Evolutionary conservation across 2,329 filamentous ascomycete species (phyloP).

Genomic region (Orbilia ellipsospora): DNA sequence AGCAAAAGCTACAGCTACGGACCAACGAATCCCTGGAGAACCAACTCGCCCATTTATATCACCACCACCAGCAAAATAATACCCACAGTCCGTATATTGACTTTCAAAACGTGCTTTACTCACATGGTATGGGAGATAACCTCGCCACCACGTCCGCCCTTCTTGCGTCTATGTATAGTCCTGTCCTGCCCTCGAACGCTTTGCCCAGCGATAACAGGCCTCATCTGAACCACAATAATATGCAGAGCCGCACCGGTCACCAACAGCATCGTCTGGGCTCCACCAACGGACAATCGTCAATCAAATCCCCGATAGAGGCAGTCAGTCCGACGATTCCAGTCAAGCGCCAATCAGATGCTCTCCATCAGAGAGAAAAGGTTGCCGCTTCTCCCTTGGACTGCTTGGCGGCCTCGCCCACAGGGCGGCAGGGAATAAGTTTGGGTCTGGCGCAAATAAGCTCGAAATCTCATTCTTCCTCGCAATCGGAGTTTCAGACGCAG

Average conservation of each 20-base stretch:
- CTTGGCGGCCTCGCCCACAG: conserved; percentile 41
- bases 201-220: conserved; percentile 4
- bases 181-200: conserved; percentile 32
- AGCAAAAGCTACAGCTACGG: conserved; percentile 23
- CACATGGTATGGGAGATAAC: conserved; percentile 5
- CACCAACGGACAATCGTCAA: conserved; percentile 13
- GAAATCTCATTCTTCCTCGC: conserved; percentile 44
- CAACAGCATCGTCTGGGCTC: conserved; percentile 12
- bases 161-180: conserved; percentile 23
- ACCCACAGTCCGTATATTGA: conserved; percentile 40
- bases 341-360: conserved; percentile 24
- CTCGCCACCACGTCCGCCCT: conserved; percentile 1
- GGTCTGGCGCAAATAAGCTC: conserved; percentile 24
- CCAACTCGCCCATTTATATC: conserved; percentile 44
- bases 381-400: conserved; percentile 14
- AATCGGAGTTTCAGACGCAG: conserved; percentile 37
- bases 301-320: conserved; percentile 36
- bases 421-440: conserved; percentile 26
- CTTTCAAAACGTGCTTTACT: conserved; percentile 49
- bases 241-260: conserved; percentile 6
- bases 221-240: conserved; percentile 5
- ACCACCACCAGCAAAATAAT: conserved; percentile 45
- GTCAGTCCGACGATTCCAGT: neutral
- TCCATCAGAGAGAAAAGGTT: conserved; percentile 7
- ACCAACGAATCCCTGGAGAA: conserved; percentile 37